Evolutionary conservation across 2,329 filamentous ascomycete genomes (phyloP), one percentile per base, ranked within the genome.

Genomic region (Neonectria magnoliae): DNA sequence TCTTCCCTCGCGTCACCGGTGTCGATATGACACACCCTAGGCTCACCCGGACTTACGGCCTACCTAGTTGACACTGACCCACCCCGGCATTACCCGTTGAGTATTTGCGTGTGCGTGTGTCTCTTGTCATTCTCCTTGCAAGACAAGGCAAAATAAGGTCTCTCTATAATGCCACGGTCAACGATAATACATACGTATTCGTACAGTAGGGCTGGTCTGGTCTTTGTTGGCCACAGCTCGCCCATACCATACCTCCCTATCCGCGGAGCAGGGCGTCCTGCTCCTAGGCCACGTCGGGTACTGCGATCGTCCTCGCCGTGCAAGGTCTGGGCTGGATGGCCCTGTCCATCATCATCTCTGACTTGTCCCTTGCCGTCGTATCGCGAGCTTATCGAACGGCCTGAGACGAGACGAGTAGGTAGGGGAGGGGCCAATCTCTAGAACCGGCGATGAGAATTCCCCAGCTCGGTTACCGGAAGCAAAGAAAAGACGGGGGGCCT

Each of bases 331-430:
- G 18, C 57, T 33, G 33, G 16, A 18, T 27, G 55, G 38, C 54
- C 48, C 22, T 54, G 47, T 38, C 14, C 36, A 38, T 38, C 36
- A n/a, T 22, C 38, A 25, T 47, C 52, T 44, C 38, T 33, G 29
- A 50, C 29, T 16, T 52, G 41, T 48, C 55, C 42, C 41, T 36
- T 55, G 11, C 60, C 50, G 48, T 54, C 20, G 54, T 36, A 45
- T 58, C 50, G 22, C 56, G 62, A 65, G 65, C 65, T 62, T 65
- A 67, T 65, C 62, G 62, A 67, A 62, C 62, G 58, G 50, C 67
- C 57, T 63, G 50, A 55, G 47, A 60, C 57, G 29, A 22, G 47
- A 25, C 25, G 25, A 25, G 25, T 25, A 25, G 25, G n/a, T n/a
- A n/a, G 25, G 25, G 25, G 25, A 25, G 16, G n/a, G 31, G n/a